A percentile compares a stretch with the other conserved stretches of the same genome.
Conservation (phyloP, 2,329 filamentous ascomycete species). For the Orbilia javanica region DNA sequence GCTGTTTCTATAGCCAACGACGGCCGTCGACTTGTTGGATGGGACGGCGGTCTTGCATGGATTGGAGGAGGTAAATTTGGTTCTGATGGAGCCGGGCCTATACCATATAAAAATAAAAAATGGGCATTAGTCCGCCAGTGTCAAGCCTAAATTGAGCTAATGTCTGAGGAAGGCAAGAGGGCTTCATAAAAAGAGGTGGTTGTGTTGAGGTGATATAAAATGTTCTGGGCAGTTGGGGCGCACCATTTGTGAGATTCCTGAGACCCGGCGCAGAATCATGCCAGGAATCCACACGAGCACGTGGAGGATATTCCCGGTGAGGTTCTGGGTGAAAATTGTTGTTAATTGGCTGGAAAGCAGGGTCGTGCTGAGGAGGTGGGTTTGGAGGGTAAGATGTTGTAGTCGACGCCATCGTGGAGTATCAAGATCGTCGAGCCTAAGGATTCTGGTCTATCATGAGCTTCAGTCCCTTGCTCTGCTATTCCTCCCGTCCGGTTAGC, state of each 20-base stretch:
- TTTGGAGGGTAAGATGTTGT: constrained; percentile 57
- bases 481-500: constrained; percentile 36
- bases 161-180: constrained; percentile 32
- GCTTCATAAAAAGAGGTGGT: constrained; percentile 44
- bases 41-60: constrained; percentile 52
- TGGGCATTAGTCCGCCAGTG: constrained; percentile 39
- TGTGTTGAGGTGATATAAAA: constrained; percentile 59
- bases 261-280: constrained; percentile 51
- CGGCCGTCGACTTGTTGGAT: constrained; percentile 51
- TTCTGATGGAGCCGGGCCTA: constrained; percentile 56
- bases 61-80: constrained; percentile 52
- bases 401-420: constrained; percentile 54
- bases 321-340: constrained; percentile 52
- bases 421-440: constrained; percentile 47
- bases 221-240: constrained; percentile 47
- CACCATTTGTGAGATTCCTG: constrained; percentile 58
- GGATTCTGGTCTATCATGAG: constrained; percentile 49
- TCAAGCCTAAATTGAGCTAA: constrained; percentile 54
- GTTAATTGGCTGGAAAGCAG: constrained; percentile 57
- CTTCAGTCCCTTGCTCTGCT: constrained; percentile 36
- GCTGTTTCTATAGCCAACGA: constrained; percentile 54
- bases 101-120: constrained; percentile 54
- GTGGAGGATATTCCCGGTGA: constrained; percentile 57
- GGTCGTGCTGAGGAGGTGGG: constrained; percentile 56
- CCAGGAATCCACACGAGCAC: constrained; percentile 58